Evolutionary conservation across 2,329 filamentous ascomycete species (phyloP), one percentile per base, ranked within the genome.

Genomic region (Botryotinia globosa): DNA sequence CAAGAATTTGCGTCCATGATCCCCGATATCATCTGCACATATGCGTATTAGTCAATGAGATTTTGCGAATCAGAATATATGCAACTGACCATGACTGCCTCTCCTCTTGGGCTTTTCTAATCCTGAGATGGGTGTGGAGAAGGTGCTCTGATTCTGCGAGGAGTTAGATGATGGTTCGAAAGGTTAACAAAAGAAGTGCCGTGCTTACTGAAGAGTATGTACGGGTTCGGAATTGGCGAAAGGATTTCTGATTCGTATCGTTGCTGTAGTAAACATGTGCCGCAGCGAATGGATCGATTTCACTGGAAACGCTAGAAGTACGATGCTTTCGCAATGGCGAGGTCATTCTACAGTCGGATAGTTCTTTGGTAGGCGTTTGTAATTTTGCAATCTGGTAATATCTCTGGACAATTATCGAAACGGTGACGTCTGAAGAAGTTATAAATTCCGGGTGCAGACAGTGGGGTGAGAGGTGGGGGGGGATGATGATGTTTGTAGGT

Each of bases 1-100:
- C 54, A 97, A 87, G 82, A 97, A 97, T 77, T 91, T 91, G 74
- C 93, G 92, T 72, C 92, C 89, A 66, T 89, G 85, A 67, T 88
- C 84, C 48, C 89, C 88, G 65, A 86, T 85, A 81, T 94, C 94
- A 84, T 97, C 94, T 96, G 79, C 32, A 64, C 14, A 16, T 25
- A 39, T 67, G n/a, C 62, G 34, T 25, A 45, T 77, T 39, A 77
- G 73, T 66, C 34, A 7, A 69, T 48, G 20, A 48, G n/a, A 65
- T 44, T 37, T 20, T 25, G 48, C 1, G 32, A 10, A n/a, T 22
- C n/a, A 37, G 25, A 29, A 34, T 61, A 32, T 25, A 22, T 22
- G 42, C 51, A 59, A 51, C 77, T 72, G 71, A 81, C 80, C 80
- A 74, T 81, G 80, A 59, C 79, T 81, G 67, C 78, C 77, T 63